Conservation (phyloP, 1,284 basidiomycete genomes). For the Meripilus lineatus region DNA sequence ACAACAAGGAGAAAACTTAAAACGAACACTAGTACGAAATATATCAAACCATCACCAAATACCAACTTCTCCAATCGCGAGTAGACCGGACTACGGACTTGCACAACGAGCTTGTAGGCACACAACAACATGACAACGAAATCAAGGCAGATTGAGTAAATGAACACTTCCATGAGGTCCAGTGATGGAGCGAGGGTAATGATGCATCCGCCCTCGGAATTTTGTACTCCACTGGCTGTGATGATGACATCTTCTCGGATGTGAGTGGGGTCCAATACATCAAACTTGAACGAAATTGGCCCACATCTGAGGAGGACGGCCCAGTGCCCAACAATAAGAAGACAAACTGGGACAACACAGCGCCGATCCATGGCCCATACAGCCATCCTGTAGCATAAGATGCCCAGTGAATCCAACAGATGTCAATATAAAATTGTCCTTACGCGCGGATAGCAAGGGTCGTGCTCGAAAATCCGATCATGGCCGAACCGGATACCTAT, state of each 20-base stretch:
- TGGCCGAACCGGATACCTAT: constrained; percentile 52
- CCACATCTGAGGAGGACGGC: constrained; percentile 62
- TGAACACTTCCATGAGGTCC: constrained; percentile 20
- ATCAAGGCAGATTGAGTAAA: constrained; percentile 30
- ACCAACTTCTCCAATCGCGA: too few relatives aligned
- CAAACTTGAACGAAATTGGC: constrained; percentile 15
- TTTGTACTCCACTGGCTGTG: too few relatives aligned
- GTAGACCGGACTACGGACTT: constrained; percentile 20
- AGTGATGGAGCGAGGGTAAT: too few relatives aligned
- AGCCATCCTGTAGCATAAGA: constrained; percentile 56
- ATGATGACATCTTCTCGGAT: too few relatives aligned
- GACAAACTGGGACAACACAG: constrained; percentile 45
- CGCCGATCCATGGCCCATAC: constrained; percentile 59
- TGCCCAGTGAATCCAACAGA: too few relatives aligned
- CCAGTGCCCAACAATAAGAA: constrained; percentile 66
- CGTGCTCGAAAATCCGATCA: constrained; percentile 68
- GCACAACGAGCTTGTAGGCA: constrained; percentile 45
- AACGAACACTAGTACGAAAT: constrained; percentile 4
- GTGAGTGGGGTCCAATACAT: too few relatives aligned
- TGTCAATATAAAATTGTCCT: too few relatives aligned
- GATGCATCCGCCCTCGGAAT: too few relatives aligned
- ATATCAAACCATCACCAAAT: constrained; percentile 4
- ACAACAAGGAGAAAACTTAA: not conserved
- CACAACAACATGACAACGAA: constrained; percentile 25
- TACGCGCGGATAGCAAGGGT: constrained; percentile 68